Evolutionary conservation across 345 rosid species (phyloP), one percentile per base, ranked within the genome.

Genomic region (Eucalyptus decipiens): DNA sequence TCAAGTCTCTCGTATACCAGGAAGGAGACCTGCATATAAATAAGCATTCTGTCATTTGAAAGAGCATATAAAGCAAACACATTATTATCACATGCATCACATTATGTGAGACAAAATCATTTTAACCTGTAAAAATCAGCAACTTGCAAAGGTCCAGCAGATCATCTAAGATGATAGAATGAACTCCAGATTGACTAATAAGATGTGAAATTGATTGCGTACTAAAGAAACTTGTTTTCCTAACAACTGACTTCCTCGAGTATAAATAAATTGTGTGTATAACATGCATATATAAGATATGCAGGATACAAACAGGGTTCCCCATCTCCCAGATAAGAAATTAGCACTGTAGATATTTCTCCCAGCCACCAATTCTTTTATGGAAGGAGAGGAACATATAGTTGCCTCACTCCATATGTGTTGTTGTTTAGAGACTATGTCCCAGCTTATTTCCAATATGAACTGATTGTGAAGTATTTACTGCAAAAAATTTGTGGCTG

Each of bases 1-100:
- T 96, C 96, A 5, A 97, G 95, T 90, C 89, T 92, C 88, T 94
- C 96, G 54, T 96, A 95, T 62, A 95, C 94, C 56, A 97, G 67
- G 92, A 98, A 98, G 94, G 93, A 97, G 49, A 98, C 99, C 99
- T 98, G 92, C 90, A 88, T 69, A 72, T 72, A 85, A 91, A 90
- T 92, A 87, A 80, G 89, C 87, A 90, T 91, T 48, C 88, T 85
- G 40, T 50, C 87, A 49, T 32, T 67, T 67, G 40, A 67, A 67
- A 67, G 80, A 67, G 42, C 42, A 67, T 17, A 67, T 8, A 32
- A 67, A 67, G 40, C 42, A 69, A 34, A 34, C 80, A 69, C 42
- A 17, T 69, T 37, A 69, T 9, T 69, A 40, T 34, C 42, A 9
- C 80, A 34, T 5, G 14, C 80, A 18, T 69, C 43, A 34, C 42